Percentiles rank a stretch among this genome's conserved stretches.
Conservation (phyloP, 495 filamentous ascomycete genomes). For the Pseudoneurospora amorphoporcata region DNA sequence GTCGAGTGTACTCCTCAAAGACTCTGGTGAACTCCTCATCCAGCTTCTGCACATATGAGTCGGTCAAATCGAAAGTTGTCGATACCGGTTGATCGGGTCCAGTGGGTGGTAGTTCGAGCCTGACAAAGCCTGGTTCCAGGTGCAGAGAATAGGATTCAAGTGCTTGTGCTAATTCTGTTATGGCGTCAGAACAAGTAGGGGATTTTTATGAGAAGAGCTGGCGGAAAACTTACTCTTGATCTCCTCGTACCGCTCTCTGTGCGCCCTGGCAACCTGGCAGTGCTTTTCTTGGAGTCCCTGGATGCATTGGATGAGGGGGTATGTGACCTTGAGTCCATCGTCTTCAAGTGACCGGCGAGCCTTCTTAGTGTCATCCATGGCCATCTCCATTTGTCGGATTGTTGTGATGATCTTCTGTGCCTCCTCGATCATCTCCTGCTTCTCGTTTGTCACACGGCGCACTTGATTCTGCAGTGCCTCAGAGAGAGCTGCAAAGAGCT, state of each 20-base stretch:
- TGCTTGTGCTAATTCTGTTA: constrained; percentile 75
- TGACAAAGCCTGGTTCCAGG: constrained; percentile 76
- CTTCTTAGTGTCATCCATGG: constrained; percentile 64
- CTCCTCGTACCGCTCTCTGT: constrained; percentile 84
- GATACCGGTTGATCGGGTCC: constrained; percentile 63
- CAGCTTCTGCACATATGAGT: constrained; percentile 73
- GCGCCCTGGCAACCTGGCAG: constrained; percentile 61
- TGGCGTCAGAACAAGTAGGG: constrained; percentile 5
- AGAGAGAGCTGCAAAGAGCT: constrained; percentile 82
- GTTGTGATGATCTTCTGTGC: constrained; percentile 73
- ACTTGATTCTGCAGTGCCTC: constrained; percentile 81
- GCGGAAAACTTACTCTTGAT: constrained; percentile 63
- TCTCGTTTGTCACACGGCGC: constrained; percentile 69
- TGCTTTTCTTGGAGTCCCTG: constrained; percentile 77
- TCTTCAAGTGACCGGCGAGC: constrained; percentile 45
- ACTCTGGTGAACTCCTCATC: constrained; percentile 87
- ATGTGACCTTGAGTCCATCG: constrained; percentile 62
- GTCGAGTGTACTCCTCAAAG: constrained; percentile 86
- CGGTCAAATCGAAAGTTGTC: constrained; percentile 77
- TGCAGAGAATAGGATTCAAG: constrained; percentile 92
- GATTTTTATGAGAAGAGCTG: not conserved
- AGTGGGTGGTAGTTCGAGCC: constrained; percentile 71
- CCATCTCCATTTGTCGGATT: constrained; percentile 88
- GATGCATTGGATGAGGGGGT: constrained; percentile 70
- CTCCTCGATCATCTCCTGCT: constrained; percentile 75